Conservation (phyloP, 768 basidiomycete genomes). For the Coprinopsis sp. region DNA sequence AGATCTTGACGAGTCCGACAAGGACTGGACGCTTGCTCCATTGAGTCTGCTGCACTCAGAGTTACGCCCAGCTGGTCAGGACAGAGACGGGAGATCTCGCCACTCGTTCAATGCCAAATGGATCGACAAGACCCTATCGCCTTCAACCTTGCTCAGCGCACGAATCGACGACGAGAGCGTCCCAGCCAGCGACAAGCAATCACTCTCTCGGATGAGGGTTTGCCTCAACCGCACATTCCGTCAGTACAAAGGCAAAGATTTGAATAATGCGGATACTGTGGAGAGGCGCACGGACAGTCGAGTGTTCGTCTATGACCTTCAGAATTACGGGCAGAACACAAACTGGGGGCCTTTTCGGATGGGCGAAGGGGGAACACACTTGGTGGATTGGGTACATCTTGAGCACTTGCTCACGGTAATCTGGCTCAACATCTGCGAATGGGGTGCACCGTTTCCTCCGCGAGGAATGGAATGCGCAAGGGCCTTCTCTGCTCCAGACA, state of each 20-base stretch:
- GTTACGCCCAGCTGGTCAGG: background rate
- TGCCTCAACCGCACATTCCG: constrained; percentile 29
- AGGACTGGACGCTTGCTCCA: background rate
- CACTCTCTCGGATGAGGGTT: constrained; percentile 1
- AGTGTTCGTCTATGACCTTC: constrained; percentile 59
- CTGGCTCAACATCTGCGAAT: constrained; percentile 46
- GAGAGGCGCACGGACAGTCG: constrained; percentile 44
- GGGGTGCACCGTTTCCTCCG: constrained; percentile 40
- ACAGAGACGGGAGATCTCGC: background rate
- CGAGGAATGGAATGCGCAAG: constrained; percentile 47
- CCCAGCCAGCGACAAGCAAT: constrained; percentile 8
- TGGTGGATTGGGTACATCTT: constrained; percentile 61
- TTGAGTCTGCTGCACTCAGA: background rate
- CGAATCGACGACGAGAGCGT: constrained; percentile 12
- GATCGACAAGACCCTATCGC: background rate
- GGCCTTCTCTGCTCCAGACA: constrained; percentile 49
- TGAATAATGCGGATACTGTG: constrained; percentile 25
- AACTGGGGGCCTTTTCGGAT: constrained; percentile 56
- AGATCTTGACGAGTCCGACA: too few species aligned
- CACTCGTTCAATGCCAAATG: background rate
- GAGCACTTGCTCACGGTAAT: constrained; percentile 56
- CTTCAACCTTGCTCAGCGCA: background rate
- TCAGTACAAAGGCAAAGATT: too few species aligned
- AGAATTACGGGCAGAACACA: constrained; percentile 47
- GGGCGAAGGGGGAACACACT: constrained; percentile 22